A percentile compares a stretch with the other conserved stretches of the same genome.
Conservation (phyloP, 768 basidiomycete genomes). For the Dentipellis fragilis region DNA sequence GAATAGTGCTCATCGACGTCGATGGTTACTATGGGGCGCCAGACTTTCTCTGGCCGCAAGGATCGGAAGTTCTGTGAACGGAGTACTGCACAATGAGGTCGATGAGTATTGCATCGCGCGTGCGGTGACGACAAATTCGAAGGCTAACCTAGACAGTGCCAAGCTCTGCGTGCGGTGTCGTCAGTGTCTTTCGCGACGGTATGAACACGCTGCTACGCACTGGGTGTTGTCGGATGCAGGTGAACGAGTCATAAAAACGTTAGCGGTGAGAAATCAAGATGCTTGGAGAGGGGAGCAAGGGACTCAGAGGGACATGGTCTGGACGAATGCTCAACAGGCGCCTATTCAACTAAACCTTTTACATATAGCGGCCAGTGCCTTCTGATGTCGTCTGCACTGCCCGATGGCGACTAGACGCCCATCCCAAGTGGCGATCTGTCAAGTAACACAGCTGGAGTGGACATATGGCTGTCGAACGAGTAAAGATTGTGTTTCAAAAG, state of each 20-base stretch:
- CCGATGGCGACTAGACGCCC: too few species aligned
- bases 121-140: neutral
- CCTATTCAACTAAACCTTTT: too few species aligned
- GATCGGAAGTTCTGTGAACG: conserved; percentile 27
- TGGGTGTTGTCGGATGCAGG: neutral
- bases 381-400: too few species aligned
- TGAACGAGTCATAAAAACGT: neutral
- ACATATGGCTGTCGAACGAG: too few species aligned
- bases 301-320: neutral
- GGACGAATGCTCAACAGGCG: neutral
- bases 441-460: too few species aligned
- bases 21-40: conserved; percentile 57
- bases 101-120: neutral
- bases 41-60: conserved; percentile 51
- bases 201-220: neutral
- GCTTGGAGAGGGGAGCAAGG: neutral
- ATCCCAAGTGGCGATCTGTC: too few species aligned
- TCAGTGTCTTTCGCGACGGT: neutral
- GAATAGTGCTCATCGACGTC: conserved; percentile 40
- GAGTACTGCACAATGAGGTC: conserved; percentile 20
- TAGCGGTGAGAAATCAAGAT: neutral
- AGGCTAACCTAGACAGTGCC: conserved; percentile 19
- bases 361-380: too few species aligned
- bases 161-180: conserved; percentile 13
- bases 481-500: too few species aligned